Evolutionary conservation across 140 eudicot species (phyloP), one percentile per base, ranked within the genome.

Genomic region (Erigeron philadelphicus): DNA sequence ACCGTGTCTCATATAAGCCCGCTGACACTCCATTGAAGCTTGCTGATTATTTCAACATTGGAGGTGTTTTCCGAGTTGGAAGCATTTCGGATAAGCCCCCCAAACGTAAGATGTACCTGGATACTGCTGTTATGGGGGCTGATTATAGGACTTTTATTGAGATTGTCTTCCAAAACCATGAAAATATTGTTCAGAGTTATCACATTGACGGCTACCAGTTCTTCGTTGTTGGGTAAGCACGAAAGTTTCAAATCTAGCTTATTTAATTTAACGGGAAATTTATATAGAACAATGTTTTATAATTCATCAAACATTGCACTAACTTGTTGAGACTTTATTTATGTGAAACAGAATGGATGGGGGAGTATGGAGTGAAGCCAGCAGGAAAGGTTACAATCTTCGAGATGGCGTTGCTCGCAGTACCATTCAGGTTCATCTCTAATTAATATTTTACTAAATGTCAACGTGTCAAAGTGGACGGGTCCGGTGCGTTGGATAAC

Each of bases 11-110:
- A 9, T 93, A 77, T 8, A 76, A 79, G 49, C 88, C 89, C 13
- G 76, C 81, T 11, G 99, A 93, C 66, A 93, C 97, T 12, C 99
- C 99, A 7, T 64, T 93, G 1, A 93, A 93, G 75, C 83, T 93
- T 47, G 95, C 97, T 11, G 99, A 93, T 64, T 85, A 73, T 76
- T 93, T 89, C 78, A 87, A 89, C 21, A 93, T 93, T 13, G 59
- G 78, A 10, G 95, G 95, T 35, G 86, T 93, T 67, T 93, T 82
- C 62, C 76, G 76, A 8, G 82, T 82, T 66, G 88, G 88, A 50
- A 93, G 97, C 80, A 84, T 93, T 16, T 67, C 92, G 1, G 75
- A 79, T 64, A 69, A 15, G 25, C 91, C 97, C 15, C 67, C 65
- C 0, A 85, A 84, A 8, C 75, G 87, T 8, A 71, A 84, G 38